Evolutionary conservation across 139 green algal genomes (phyloP), one percentile per base, ranked within the genome.

Genomic region (Gonium pectorale): DNA sequence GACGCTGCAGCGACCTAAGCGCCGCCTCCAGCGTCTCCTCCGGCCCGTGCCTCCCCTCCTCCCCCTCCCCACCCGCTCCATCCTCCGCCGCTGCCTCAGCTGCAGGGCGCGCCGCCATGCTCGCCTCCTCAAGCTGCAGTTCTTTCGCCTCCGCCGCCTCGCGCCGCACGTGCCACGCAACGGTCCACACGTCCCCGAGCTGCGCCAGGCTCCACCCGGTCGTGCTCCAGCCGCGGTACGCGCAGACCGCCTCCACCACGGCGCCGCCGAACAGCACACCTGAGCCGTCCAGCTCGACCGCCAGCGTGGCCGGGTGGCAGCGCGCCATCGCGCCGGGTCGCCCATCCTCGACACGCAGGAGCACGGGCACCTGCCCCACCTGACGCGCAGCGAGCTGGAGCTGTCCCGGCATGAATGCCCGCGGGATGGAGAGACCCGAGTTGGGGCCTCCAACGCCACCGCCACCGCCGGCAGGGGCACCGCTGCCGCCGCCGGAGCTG

Each of bases 81-180:
- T 56, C 49, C 49, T 56, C 49, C 56, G 22, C n/a, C n/a, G n/a
- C n/a, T n/a, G n/a, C n/a, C n/a, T n/a, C n/a, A n/a, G n/a, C n/a
- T n/a, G n/a, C n/a, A n/a, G n/a, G n/a, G n/a, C n/a, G 49, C 49
- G 17, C 49, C 49, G 17, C 49, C 49, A 26, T 19, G 49, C 19
- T 15, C 17, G 49, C 49, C 49, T 19, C 17, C 49, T 15, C 17
- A 15, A 19, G 17, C 49, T 15, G 49, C 49, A 19, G 49, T 19
- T 5, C 49, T 17, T 33, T 4, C 35, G 67, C n/a, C 67, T 5
- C n/a, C 22, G 31, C 31, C 13, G 46, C 40, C 49, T 21, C 40
- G 13, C n/a, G 44, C 40, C 44, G 70, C 51, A 79, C 70, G 22
- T 37, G 46, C 70, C 70, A 79, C 46, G 64, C 70, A 26, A 79